phyloP scores from a whole-genome alignment of 2,329 filamentous ascomycete species.

The Pezicula radicicola region DNA sequence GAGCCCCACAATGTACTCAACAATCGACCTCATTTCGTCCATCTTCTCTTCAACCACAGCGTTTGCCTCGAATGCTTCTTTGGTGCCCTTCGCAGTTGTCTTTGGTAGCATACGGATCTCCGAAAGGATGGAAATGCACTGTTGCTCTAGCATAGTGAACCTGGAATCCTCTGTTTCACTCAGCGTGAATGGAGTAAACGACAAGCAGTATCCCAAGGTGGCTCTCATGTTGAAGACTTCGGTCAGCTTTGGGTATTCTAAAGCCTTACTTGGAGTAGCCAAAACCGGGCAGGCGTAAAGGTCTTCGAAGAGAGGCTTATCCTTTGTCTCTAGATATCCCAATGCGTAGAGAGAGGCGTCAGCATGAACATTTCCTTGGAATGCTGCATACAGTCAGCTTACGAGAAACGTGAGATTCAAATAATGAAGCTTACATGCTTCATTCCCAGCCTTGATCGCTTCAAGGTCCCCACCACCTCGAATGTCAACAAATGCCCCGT shows the following conservation, averaged over 20 bases:
- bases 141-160: background rate
- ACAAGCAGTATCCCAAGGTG: background rate
- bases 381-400: background rate
- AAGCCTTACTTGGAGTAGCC: background rate
- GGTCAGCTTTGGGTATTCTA: background rate
- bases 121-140: background rate
- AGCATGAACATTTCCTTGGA: background rate
- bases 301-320: background rate
- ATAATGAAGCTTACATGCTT: background rate
- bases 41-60: background rate
- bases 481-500: background rate
- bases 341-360: background rate
- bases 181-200: background rate
- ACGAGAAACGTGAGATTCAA: background rate
- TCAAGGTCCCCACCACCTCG: background rate
- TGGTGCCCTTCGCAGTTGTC: background rate
- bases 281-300: background rate
- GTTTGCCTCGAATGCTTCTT: background rate
- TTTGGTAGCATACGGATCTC: background rate
- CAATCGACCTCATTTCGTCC: background rate
- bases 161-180: background rate
- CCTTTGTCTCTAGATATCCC: background rate
- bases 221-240: constrained; percentile 1
- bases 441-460: background rate
- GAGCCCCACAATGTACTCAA: background rate